phyloP scores from a whole-genome alignment of 2,329 filamentous ascomycete genomes.

The Colletotrichum tropicale region DNA sequence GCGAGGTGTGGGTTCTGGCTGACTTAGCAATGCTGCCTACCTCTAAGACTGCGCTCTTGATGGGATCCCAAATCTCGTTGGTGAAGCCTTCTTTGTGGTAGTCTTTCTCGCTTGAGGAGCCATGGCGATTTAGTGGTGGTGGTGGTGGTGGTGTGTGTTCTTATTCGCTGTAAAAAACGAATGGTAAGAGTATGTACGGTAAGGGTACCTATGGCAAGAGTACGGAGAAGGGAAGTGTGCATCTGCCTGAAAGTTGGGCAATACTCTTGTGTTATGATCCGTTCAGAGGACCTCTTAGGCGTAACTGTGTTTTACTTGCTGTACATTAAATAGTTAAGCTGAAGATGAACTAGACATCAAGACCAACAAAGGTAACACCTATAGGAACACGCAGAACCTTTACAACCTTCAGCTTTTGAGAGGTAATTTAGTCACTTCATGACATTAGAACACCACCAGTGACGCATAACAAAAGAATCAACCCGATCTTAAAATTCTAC shows the following conservation, averaged over 20 bases:
- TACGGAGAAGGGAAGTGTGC: background rate
- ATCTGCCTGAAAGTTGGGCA: background rate
- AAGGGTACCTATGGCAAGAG: background rate
- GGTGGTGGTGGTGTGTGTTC: background rate
- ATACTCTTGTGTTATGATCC: background rate
- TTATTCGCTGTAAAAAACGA: background rate
- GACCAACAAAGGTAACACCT: background rate
- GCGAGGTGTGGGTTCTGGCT: slow-evolving; percentile 30
- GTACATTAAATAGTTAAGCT: background rate
- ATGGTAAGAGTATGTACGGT: background rate
- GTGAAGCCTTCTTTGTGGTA: slow-evolving; percentile 21
- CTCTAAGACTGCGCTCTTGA: slow-evolving; percentile 34
- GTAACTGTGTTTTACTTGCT: background rate
- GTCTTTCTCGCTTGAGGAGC: background rate
- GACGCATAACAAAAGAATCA: background rate
- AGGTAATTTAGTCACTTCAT: background rate
- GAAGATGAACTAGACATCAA: background rate
- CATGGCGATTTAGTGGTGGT: background rate
- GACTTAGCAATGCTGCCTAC: slow-evolving; percentile 36
- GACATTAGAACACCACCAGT: background rate
- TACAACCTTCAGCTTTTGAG: background rate
- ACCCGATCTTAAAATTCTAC: background rate
- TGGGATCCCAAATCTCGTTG: slow-evolving; percentile 31
- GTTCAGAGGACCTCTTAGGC: background rate
- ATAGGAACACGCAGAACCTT: background rate